Base-by-base conservation (phyloP, 1,284 basidiomycete species). In the Somion occarium region DNA sequence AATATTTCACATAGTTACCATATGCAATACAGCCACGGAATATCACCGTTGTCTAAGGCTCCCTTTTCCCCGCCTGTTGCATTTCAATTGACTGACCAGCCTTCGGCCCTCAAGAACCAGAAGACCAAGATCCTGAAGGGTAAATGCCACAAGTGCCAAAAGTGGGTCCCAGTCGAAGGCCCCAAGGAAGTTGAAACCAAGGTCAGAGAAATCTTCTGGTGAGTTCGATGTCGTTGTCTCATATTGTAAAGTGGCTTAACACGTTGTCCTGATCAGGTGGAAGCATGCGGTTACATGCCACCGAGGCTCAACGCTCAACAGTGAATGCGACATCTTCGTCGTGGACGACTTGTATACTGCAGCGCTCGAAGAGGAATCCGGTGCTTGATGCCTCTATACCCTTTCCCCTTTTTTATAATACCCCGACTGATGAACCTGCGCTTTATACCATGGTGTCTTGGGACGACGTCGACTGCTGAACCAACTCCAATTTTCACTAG, bases 261-360 rank as follows among this genome's bases (percentile, higher is more conserved):
- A 45, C 15, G 13, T 38, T 20, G 13, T n/a, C 20, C 19, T n/a
- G 15, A 41, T 5, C 20, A 89, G 85, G 85, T 91, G 85, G 87
- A 90, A 90, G 65, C 88, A 90, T 58, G 86, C 88, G 20, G 83
- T 83, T 1, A 54, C 74, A 11, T 90, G 87, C 57, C 88, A 90
- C 57, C 76, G 79, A 53, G 75, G 76, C 23, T 77, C 75, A 2
- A 73, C 68, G 13, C 66, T 85, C 43, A 63, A 68, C 1, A 82
- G 80, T 19, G 83, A 87, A 51, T 58, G 68, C 42, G 78, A 82
- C 59, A 68, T 77, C 49, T 84, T 72, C 56, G 50, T 74, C 38
- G 66, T 74, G 26, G 76, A 81, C 64, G 67, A 67, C 2, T 53
- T 61, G 24, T 54, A 56, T 43, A 20, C 9, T 23, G 37, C 44